Base-by-base conservation (phyloP, 805 yeast species). In the fission yeast (Schizosaccharomyces pombe) region DNA sequence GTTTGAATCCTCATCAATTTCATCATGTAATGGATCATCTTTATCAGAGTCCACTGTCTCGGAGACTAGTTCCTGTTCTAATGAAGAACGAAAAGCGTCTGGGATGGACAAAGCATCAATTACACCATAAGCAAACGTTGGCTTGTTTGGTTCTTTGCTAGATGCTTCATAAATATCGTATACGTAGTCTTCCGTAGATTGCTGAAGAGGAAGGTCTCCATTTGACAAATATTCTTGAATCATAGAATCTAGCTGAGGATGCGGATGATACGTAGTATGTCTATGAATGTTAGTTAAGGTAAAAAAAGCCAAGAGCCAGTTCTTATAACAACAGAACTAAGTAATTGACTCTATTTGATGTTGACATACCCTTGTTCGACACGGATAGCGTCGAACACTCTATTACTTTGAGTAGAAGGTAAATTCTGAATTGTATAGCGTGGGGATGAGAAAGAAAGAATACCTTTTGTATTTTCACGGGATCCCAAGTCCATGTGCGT, bases 1-100 rank as follows among this genome's bases (percentile, higher is more conserved):
- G 3, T 43, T 43, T 19, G 49, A 43, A 11, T 43, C 49, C 49
- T 43, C 49, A 29, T 43, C 49, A 26, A 43, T 26, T n/a, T 43
- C 49, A 26, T 43, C 49, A 8, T 30, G 30, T 24, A 37, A 37
- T 1, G 28, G 30, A 12, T 43, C 49, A 5, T 19, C 28, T 2
- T 19, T 24, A 16, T 43, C 30, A 3, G 9, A 28, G 26, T 43
- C 49, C 5, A 14, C 16, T 6, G 8, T 26, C 4, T 43, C 49
- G 14, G 30, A 26, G 14, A 43, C 30, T 3, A 43, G 49, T 12
- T 43, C 49, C 14, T 43, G 19, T 43, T 43, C 49, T 8, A 43
- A 24, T 6, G 28, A 22, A 22, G 19, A 16, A 43, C 49, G 49
- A 12, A 43, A 43, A 2, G 30, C 30, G 5, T 43, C 49, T 14